phyloP scores from a whole-genome alignment of 805 yeast genomes.

The Kluyveromyces siamensis region DNA sequence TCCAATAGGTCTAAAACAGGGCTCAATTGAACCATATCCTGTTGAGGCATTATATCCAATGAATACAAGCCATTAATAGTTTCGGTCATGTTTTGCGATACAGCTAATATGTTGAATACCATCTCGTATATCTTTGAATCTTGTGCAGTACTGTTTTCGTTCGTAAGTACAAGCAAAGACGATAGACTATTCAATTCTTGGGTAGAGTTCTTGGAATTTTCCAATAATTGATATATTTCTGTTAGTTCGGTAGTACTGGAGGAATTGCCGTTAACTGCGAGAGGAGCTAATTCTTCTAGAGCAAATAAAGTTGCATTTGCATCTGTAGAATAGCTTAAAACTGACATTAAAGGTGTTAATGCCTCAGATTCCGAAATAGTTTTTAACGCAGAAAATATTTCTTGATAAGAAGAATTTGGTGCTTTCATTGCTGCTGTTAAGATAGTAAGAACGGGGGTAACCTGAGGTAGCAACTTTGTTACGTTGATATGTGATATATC shows the following conservation, averaged over 20 bases:
- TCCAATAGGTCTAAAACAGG: conserved; percentile 21
- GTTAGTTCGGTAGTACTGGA: conserved; percentile 9
- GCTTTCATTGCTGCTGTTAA: conserved; percentile 21
- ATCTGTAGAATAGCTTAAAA: conserved; percentile 20
- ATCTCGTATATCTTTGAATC: not conserved
- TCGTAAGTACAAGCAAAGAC: conserved; percentile 9
- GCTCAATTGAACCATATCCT: conserved; percentile 15
- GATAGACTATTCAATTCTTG: conserved; percentile 15
- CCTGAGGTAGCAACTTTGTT: conserved; percentile 25
- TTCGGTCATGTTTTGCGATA: conserved; percentile 17
- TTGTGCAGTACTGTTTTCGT: conserved; percentile 3
- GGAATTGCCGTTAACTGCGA: conserved; percentile 14
- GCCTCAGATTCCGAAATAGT: conserved; percentile 20
- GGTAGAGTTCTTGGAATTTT: conserved; percentile 11
- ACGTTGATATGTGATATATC: conserved; percentile 26
- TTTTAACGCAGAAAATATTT: conserved; percentile 18
- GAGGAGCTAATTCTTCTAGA: conserved; percentile 20
- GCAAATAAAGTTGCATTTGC: conserved; percentile 18
- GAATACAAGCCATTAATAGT: conserved; percentile 19
- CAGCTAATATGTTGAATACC: conserved; percentile 16
- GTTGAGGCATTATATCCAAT: conserved; percentile 15
- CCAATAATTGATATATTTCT: conserved; percentile 10
- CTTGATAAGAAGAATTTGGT: conserved; percentile 12
- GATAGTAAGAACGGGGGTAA: conserved; percentile 20
- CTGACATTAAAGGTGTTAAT: conserved; percentile 20